Evolutionary conservation across 805 yeast species (phyloP).

Genomic region (Saccharomycopsis fibuligera): DNA sequence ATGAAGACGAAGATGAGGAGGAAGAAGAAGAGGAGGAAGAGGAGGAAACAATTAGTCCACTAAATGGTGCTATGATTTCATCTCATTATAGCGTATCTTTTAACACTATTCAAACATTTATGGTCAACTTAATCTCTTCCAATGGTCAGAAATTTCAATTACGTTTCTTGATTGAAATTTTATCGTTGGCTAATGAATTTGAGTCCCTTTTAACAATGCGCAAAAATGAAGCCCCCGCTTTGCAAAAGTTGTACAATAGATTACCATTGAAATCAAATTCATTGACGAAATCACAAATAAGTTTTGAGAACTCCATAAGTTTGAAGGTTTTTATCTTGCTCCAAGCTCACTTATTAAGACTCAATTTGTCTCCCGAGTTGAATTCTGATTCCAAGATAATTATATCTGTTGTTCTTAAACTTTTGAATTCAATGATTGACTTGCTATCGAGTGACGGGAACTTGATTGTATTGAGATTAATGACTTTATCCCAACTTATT

Average conservation of each 20-base stretch:
- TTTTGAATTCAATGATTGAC: constrained; percentile 69
- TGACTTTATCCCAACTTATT: constrained; percentile 86
- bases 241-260: constrained; percentile 47
- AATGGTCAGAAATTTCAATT: constrained; percentile 52
- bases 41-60: constrained; percentile 44
- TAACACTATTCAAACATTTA: constrained; percentile 58
- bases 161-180: constrained; percentile 54
- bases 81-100: constrained; percentile 64
- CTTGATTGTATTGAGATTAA: constrained; percentile 68
- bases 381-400: constrained; percentile 49
- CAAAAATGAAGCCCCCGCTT: constrained; percentile 44
- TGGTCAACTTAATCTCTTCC: constrained; percentile 26
- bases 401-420: constrained; percentile 40
- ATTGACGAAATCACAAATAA: constrained; percentile 18
- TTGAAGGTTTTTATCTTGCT: constrained; percentile 54
- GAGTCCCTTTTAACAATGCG: constrained; percentile 56
- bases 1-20: constrained; percentile 30
- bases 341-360: constrained; percentile 76
- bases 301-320: constrained; percentile 26
- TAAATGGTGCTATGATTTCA: constrained; percentile 69
- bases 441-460: constrained; percentile 73
- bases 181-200: constrained; percentile 68
- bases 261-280: constrained; percentile 53
- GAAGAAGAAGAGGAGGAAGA: constrained; percentile 31
- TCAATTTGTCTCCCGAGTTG: constrained; percentile 56